Conservation (phyloP, 176 grass and related monocot genomes). For the Phoenix dactylifera region DNA sequence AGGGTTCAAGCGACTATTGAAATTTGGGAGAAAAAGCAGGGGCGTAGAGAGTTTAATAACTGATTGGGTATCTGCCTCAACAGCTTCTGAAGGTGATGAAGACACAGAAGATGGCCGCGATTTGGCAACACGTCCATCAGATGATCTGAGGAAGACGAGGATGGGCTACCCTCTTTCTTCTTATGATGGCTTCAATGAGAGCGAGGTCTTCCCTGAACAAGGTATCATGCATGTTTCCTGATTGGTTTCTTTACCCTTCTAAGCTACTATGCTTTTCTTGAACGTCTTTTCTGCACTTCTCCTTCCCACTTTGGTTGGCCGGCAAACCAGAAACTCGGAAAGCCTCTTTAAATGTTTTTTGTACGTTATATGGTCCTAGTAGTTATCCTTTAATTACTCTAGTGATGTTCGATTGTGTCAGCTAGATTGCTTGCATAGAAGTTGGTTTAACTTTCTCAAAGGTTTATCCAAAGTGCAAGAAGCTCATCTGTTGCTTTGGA, state of each 20-base stretch:
- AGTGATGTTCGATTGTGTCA: too few relatives aligned
- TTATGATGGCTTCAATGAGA: slow-evolving; percentile 68
- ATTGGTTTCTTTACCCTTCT: not conserved
- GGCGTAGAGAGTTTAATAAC: slow-evolving; percentile 53
- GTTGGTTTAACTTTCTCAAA: too few relatives aligned
- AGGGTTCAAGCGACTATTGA: slow-evolving; percentile 89
- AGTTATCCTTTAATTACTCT: too few relatives aligned
- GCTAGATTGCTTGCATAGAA: too few relatives aligned
- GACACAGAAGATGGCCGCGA: slow-evolving; percentile 66
- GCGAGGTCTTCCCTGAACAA: slow-evolving; percentile 66
- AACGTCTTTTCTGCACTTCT: not conserved
- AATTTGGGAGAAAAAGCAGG: slow-evolving; percentile 90
- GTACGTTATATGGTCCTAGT: too few relatives aligned
- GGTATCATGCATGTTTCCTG: slow-evolving; percentile 28
- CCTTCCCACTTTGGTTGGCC: not conserved
- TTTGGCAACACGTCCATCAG: slow-evolving; percentile 36
- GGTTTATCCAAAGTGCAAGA: too few relatives aligned
- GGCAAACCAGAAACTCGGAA: too few relatives aligned
- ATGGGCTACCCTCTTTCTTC: slow-evolving; percentile 49
- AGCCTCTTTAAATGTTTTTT: too few relatives aligned
- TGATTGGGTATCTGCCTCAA: slow-evolving; percentile 96
- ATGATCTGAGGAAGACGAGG: slow-evolving; percentile 79
- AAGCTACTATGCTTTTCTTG: not conserved
- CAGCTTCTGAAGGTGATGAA: slow-evolving; percentile 94
- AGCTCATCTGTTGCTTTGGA: too few relatives aligned